Conservation (phyloP, 768 basidiomycete species). For the Fistulinella prunicolor region DNA sequence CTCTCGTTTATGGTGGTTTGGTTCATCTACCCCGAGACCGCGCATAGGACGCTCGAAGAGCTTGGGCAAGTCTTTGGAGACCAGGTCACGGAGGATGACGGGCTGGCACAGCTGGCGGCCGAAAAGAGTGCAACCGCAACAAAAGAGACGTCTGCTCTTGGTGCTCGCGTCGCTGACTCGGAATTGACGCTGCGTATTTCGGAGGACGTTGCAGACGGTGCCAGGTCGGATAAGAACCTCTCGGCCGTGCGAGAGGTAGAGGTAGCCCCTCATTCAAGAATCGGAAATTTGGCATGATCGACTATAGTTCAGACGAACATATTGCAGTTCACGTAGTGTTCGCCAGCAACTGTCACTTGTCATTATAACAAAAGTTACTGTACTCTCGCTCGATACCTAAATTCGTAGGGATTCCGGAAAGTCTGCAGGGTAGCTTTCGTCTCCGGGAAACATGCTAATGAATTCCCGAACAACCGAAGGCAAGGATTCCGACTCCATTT, state of each 20-base stretch:
- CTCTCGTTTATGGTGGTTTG: slow-evolving; percentile 45
- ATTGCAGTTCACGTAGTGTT: neutral
- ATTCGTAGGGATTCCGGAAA: slow-evolving; percentile 32
- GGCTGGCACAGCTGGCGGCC: slow-evolving; percentile 11
- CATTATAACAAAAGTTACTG: neutral
- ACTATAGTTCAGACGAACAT: neutral
- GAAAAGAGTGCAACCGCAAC: slow-evolving; percentile 12
- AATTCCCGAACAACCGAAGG: slow-evolving; percentile 32
- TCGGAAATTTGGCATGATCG: slow-evolving; percentile 6
- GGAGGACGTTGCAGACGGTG: slow-evolving; percentile 13
- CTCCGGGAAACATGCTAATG: slow-evolving; percentile 32
- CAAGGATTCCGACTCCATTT: slow-evolving; percentile 12
- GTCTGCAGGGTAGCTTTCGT: slow-evolving; percentile 34
- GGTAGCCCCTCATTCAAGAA: slow-evolving; percentile 6
- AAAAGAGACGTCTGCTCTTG: slow-evolving; percentile 16
- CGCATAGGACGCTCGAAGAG: slow-evolving; percentile 45
- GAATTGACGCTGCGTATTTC: slow-evolving; percentile 24
- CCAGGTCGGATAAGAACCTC: slow-evolving; percentile 18
- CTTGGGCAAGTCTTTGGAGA: slow-evolving; percentile 50
- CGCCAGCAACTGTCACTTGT: neutral
- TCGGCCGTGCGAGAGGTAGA: slow-evolving; percentile 16
- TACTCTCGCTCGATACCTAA: slow-evolving; percentile 2
- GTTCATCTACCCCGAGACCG: slow-evolving; percentile 50
- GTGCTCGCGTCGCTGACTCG: slow-evolving; percentile 18
- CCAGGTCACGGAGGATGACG: slow-evolving; percentile 23